Evolutionary conservation across 1,139 yeast genomes (phyloP), one percentile per base, ranked within the genome.

Genomic region (Pneumocystis canis): DNA sequence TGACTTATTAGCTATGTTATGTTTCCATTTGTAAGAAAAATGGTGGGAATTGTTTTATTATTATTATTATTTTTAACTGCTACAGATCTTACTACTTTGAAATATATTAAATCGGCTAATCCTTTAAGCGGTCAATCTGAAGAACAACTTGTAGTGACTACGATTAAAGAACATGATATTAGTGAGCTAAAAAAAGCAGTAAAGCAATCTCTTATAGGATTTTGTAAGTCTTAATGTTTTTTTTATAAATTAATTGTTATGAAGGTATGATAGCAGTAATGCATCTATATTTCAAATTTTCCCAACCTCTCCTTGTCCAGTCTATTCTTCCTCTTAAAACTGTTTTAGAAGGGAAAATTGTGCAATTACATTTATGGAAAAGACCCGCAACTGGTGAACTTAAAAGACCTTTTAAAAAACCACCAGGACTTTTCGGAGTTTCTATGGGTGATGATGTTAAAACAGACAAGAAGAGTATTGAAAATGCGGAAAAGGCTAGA

Each of bases 181-280:
- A 58, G 58, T 30, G 63, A 64, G 39, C 41, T 61, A 40, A 58
- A 60, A n/a, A 41, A 61, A 35, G 64, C 65, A 16, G 58, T 60
- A 37, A 60, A 65, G 64, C 80, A 95, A 68, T 82, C 89, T 69
- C 84, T 86, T 80, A 87, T 94, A 69, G 88, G 95, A 25, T 25
- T 25, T 11, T 47, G 54, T 47, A 47, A 47, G 16, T 47, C 20
- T 25, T 25, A 47, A 5, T 18, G 3, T 47, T 25, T 25, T 47
- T 20, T 11, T 11, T 28, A 47, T 11, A 20, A 47, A 25, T 47
- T 47, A 9, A 47, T 47, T n/a, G 9, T 16, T 47, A 16, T 67
- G 76, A 89, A 71, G 97, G 96, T 72, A 90, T 94, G 97, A 90
- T 94, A 94, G 96, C 86, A 40, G 87, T 92, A 84, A 90, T 92